These are phyloP conservation scores for Zea luxurians DNA, from an alignment of 176 grass and related monocot genomes.

Conservation along the genomic window DNA sequence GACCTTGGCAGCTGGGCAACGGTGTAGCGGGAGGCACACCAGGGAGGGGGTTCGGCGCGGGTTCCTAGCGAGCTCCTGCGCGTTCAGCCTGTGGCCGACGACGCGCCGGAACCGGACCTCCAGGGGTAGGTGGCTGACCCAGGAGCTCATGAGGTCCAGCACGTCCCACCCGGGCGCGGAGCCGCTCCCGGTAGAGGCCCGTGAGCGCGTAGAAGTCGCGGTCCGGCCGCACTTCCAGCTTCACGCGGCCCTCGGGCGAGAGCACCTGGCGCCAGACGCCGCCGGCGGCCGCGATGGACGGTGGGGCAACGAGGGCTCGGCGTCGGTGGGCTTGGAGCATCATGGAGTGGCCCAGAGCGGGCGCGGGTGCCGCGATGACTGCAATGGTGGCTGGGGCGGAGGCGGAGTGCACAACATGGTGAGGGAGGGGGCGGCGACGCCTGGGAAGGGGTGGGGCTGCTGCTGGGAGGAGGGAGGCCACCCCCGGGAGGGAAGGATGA, in stretches of 20 bases:
- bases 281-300: neutral
- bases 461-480: too few relatives aligned
- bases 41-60: constrained; percentile 63
- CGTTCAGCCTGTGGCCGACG: constrained; percentile 86
- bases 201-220: constrained; percentile 84
- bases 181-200: constrained; percentile 62
- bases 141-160: constrained; percentile 96
- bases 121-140: constrained; percentile 87
- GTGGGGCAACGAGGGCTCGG: constrained; percentile 13
- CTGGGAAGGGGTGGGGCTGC: too few relatives aligned
- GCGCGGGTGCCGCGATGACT: constrained; percentile 3
- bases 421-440: too few relatives aligned
- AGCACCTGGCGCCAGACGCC: constrained; percentile 69
- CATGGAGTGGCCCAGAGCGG: neutral
- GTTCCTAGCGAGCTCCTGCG: constrained; percentile 83
- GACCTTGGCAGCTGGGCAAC: too few relatives aligned
- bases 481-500: too few relatives aligned
- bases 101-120: constrained; percentile 55
- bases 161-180: constrained; percentile 54
- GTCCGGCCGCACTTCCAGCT: constrained; percentile 69
- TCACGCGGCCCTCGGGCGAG: constrained; percentile 65
- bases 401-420: constrained; percentile 42
- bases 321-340: constrained; percentile 27
- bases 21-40: too few relatives aligned
- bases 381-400: neutral